Conservation (phyloP, 1,139 yeast genomes). For the Zygosaccharomyces sapae region DNA sequence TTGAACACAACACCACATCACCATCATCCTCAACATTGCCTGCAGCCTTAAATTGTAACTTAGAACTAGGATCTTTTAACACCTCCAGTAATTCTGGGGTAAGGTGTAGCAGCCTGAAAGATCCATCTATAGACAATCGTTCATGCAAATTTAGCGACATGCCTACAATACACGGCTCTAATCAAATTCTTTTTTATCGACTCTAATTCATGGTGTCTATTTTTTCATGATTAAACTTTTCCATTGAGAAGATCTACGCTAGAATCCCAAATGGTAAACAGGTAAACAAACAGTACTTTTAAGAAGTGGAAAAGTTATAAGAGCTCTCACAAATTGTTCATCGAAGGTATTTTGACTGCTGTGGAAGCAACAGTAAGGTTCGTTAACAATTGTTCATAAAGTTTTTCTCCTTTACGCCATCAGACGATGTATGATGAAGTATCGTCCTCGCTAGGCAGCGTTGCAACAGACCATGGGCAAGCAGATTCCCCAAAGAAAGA, state of each 20-base stretch:
- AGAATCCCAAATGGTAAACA: constrained; percentile 1
- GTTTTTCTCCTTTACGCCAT: not conserved
- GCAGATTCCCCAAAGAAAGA: not conserved
- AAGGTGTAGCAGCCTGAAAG: constrained; percentile 57
- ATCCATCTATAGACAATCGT: constrained; percentile 30
- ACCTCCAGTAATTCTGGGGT: constrained; percentile 50
- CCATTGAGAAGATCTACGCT: not conserved
- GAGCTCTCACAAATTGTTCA: constrained; percentile 1
- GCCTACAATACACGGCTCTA: not conserved
- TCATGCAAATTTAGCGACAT: constrained; percentile 24
- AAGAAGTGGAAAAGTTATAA: constrained; percentile 1
- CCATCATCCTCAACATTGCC: constrained; percentile 40
- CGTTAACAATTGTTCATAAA: too few relatives aligned
- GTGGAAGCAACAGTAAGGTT: not conserved
- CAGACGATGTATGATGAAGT: constrained; percentile 13
- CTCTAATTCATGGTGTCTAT: too few relatives aligned
- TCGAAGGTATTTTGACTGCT: not conserved
- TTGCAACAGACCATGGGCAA: constrained; percentile 3
- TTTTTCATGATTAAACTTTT: constrained; percentile 1
- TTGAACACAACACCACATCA: constrained; percentile 62
- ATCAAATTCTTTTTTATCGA: too few relatives aligned
- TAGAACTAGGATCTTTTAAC: constrained; percentile 38
- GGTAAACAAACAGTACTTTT: constrained; percentile 3
- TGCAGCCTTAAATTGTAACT: constrained; percentile 43
- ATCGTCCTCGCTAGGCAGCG: constrained; percentile 3